These are phyloP conservation scores for Isatis lusitanica DNA, from an alignment of 441 rosid species.

Conservation along the genomic window DNA sequence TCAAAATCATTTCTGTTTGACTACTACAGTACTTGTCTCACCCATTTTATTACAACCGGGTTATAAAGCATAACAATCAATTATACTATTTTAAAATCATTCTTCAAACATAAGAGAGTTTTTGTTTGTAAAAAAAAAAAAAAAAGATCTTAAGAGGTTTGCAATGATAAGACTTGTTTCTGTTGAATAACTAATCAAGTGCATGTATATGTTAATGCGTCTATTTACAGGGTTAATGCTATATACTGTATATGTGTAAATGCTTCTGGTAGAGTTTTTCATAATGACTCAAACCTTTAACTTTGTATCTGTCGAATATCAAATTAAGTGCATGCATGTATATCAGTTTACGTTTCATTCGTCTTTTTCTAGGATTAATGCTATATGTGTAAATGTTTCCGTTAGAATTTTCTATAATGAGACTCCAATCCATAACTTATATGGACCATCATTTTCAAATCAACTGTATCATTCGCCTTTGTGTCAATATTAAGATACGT, in stretches of 20 bases:
- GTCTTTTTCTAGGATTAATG: neutral
- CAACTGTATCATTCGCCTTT: neutral
- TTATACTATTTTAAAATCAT: no score
- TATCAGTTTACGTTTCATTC: neutral
- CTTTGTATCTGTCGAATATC: neutral
- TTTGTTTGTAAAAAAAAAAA: no score
- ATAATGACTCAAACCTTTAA: neutral
- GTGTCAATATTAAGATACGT: neutral
- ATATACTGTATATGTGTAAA: neutral
- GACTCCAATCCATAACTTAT: neutral
- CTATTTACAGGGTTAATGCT: neutral
- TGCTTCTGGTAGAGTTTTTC: neutral
- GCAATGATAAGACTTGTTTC: neutral
- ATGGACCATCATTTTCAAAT: conserved; percentile 6
- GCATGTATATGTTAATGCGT: neutral
- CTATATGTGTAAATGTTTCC: neutral
- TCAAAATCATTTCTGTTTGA: no score
- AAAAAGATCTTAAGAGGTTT: no score
- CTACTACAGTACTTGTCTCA: no score
- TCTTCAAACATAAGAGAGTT: no score
- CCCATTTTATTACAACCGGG: no score
- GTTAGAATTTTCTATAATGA: neutral
- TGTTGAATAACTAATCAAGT: neutral
- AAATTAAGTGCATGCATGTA: neutral
- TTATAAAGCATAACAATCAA: no score